Percentiles rank a stretch among this genome's conserved stretches.
Conservation (phyloP, 2,329 filamentous ascomycete species). For the Neocucurbitaria cava region DNA sequence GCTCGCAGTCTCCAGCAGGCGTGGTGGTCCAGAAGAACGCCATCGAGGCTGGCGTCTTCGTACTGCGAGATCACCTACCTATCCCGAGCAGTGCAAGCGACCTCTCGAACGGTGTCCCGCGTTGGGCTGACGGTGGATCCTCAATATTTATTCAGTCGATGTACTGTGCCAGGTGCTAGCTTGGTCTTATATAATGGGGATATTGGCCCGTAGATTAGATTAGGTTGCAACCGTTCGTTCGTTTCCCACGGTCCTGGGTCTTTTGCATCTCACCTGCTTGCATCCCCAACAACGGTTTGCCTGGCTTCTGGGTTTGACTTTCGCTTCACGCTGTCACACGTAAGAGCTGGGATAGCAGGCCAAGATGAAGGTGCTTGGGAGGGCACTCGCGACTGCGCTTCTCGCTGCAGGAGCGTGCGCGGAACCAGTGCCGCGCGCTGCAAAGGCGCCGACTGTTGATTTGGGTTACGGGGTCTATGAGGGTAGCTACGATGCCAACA, state of each 20-base stretch:
- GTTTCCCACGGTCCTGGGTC: conserved; percentile 23
- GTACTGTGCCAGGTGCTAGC: too few species aligned
- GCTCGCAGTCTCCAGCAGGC: conserved; percentile 1
- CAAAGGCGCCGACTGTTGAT: conserved; percentile 36
- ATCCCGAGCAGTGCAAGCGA: conserved; percentile 5
- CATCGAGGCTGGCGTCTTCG: conserved; percentile 12
- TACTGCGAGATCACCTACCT: conserved; percentile 2
- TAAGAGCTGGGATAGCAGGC: conserved; percentile 9
- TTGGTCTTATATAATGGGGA: conserved; percentile 16
- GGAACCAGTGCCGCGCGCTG: conserved; percentile 31
- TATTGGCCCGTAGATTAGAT: conserved; percentile 18
- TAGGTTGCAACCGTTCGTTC: conserved; percentile 11
- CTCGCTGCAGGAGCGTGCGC: conserved; percentile 20
- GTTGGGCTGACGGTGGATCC: neutral
- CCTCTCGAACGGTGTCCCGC: neutral
- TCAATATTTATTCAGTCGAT: conserved; percentile 2
- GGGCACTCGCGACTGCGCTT: conserved; percentile 24
- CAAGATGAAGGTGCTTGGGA: conserved; percentile 20
- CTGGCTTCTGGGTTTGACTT: conserved; percentile 11
- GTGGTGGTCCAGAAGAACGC: conserved; percentile 20
- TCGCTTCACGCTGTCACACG: conserved; percentile 1
- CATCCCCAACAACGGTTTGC: conserved; percentile 7
- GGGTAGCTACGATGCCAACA: conserved; percentile 30
- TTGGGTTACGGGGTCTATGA: conserved; percentile 43
- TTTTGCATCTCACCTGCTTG: conserved; percentile 8